Base-by-base conservation (phyloP, 75 land plant genomes). In the Pinus albicaulis region DNA sequence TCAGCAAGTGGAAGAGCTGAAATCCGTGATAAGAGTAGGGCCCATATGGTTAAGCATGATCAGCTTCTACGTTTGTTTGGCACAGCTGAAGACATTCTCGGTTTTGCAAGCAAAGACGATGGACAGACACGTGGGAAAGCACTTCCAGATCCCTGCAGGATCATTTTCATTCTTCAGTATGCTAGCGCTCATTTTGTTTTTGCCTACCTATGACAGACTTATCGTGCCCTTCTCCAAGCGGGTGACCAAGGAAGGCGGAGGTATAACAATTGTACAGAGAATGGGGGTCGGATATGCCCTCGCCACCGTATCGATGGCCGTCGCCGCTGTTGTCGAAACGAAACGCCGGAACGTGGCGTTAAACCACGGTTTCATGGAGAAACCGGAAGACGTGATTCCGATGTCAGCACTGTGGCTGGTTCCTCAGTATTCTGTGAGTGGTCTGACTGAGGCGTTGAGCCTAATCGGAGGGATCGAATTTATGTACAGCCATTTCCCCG, bases 1-100 rank as follows among this genome's bases (percentile, higher is more conserved):
- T 7, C 81, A 92, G 22, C 87, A 89, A 80, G 95, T 95, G 17
- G 95, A 95, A 74, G 93, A 91, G 56, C 80, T 92, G 41, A 95
- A 92, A 79, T 76, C 90, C 34, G 77, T 92, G 5, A 24, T 95
- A 7, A 85, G 85, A 71, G 76, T 95, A 55, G 38, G 91, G 12
- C 95, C 98, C 12, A 68, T 95, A 59, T 92, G 95, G 93, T 77
- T 84, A 3, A 78, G 87, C 5, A 87, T 86, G 12, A 80, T 89
- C 64, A 31, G 90, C 7, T 80, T 89, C 71, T 86, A 86, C 84
- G 79, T 81, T 7, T 82, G 91, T 28, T 63, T 87, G 15, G 62
- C 82, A 7, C 99, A 96, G 76, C 94, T 89, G 74, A 75, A 79
- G 41, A 91, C 96, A 2, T 90, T 93, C 83, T 81, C 87, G 0